Base-by-base conservation (phyloP, 1,139 yeast genomes). In the Yamadazyma triangularis region DNA sequence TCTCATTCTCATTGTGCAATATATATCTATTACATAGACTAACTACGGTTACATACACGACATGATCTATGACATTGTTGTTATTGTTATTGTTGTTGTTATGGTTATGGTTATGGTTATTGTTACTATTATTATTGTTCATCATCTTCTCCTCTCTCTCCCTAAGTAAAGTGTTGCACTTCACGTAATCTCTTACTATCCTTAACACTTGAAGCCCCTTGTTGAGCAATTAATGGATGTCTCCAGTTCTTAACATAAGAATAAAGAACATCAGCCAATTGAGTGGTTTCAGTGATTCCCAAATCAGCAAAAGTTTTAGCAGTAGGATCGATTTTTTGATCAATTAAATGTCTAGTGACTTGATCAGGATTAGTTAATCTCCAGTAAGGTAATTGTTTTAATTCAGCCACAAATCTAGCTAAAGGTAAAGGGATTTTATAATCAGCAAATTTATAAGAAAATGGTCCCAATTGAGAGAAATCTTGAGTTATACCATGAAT, bases 251-350 rank as follows among this genome's bases (percentile, higher is more conserved):
- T 69, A 51, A 77, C 79, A 51, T 80, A 77, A 40, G 75, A 70
- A 60, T 80, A 79, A 43, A 84, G 64, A 45, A 76, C 78, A 48
- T 81, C 83, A 39, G 83, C 82, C 48, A 86, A 70, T 44, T 68
- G 72, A 47, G 77, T 84, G 23, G 83, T 76, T 36, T 73, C 75
- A 26, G 57, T 48, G 50, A 86, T 77, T 30, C 87, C 93, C 50
- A 86, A 73, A 51, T 85, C 93, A 23, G 62, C 65, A 58, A 81
- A 86, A 12, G 84, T 77, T 49, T 69, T 64, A 24, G 88, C 88
- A 24, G 58, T 55, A 26, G 75, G 70, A 48, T 79, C 83, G 42
- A 80, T 68, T 15, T 54, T 51, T 60, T 86, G 95, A 60, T 83
- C 67, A 42, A 83, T 70, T 49, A 76, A 70, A 60, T 79, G 81